phyloP scores from a whole-genome alignment of 192 early-diverging fungal genomes.

The Coemansia biformis region DNA sequence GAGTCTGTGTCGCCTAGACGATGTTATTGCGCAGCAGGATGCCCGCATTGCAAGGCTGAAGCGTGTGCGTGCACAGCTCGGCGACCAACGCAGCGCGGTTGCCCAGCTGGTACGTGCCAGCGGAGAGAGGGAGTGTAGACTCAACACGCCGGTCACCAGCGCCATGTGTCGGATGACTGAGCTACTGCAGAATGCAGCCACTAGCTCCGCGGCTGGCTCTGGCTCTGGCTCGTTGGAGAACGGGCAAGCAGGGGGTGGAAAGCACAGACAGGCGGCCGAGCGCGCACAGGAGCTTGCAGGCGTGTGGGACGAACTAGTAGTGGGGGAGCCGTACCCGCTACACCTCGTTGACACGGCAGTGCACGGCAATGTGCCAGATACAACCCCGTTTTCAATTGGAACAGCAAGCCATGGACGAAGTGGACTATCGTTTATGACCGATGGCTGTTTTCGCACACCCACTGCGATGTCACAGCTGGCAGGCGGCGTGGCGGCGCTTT shows the following conservation, averaged over 20 bases:
- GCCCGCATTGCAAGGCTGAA: constrained; percentile 21
- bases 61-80: constrained; percentile 23
- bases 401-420: not conserved
- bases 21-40: constrained; percentile 5
- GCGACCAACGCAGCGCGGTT: constrained; percentile 15
- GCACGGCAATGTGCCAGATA: not conserved
- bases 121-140: too few relatives aligned
- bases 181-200: too few relatives aligned
- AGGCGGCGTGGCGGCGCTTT: constrained; percentile 1
- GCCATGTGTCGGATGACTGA: too few relatives aligned
- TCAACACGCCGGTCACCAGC: too few relatives aligned
- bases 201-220: too few relatives aligned
- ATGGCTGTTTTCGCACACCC: constrained; percentile 1
- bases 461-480: not conserved
- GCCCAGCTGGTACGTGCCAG: too few relatives aligned
- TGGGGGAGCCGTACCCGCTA: constrained; percentile 6
- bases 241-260: not conserved
- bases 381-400: constrained; percentile 4
- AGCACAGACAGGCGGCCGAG: constrained; percentile 2
- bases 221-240: too few relatives aligned
- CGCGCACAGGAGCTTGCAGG: constrained; percentile 16
- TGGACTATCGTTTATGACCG: constrained; percentile 9
- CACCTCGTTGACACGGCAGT: constrained; percentile 1
- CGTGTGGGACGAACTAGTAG: constrained; percentile 17
- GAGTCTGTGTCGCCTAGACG: constrained; percentile 5